These are phyloP conservation scores for Zymoseptoria ardabiliae DNA, from an alignment of 2,329 filamentous ascomycete species.

Conservation along the genomic window DNA sequence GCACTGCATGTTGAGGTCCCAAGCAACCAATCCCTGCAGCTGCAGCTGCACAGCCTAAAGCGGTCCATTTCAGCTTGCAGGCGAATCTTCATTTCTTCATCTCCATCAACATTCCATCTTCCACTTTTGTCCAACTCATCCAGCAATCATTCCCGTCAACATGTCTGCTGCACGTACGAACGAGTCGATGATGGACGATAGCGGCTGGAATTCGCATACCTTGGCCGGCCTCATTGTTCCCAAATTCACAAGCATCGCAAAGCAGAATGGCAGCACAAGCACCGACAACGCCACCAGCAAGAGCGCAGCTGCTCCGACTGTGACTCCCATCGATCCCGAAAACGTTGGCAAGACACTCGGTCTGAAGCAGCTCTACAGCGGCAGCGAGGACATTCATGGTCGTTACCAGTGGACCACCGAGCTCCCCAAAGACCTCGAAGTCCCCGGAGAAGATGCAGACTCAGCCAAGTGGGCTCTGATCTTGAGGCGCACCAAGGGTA, in stretches of 20 bases:
- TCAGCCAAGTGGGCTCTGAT: slow-evolving; percentile 56
- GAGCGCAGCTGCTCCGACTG: too few species aligned
- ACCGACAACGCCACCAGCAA: background rate
- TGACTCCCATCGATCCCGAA: background rate
- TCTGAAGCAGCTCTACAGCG: slow-evolving; percentile 42
- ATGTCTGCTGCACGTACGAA: background rate
- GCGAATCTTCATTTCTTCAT: background rate
- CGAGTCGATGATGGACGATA: background rate
- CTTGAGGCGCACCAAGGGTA: slow-evolving; percentile 42
- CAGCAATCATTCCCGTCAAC: background rate
- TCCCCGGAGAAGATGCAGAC: slow-evolving; percentile 54
- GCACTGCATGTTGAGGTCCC: background rate
- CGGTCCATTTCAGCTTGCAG: background rate
- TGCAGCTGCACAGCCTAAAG: background rate
- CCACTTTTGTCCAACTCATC: background rate
- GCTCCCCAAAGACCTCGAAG: slow-evolving; percentile 43
- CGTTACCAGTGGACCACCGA: slow-evolving; percentile 1
- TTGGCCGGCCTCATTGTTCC: background rate
- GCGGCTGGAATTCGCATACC: background rate
- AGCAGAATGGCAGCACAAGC: background rate
- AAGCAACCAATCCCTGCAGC: background rate
- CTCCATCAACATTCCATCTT: background rate
- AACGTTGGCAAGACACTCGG: slow-evolving; percentile 34
- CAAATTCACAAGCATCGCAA: background rate
- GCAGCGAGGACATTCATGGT: slow-evolving; percentile 4